phyloP scores from a whole-genome alignment of 352 stramenopile genomes.

The Globisporangium takayamanum region DNA sequence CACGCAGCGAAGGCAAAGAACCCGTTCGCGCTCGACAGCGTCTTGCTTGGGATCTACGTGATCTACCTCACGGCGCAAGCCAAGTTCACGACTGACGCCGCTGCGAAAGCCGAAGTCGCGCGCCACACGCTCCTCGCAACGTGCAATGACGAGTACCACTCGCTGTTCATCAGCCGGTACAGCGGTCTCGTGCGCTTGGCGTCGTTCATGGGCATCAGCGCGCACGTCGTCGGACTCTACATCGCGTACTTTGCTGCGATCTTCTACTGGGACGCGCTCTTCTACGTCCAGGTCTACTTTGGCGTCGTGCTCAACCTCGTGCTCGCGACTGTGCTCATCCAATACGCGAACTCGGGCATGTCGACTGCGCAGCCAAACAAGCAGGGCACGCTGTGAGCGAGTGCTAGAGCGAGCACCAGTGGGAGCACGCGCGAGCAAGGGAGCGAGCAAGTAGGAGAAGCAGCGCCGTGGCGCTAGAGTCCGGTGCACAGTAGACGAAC shows the following conservation, averaged over 20 bases:
- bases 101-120: constrained; percentile 47
- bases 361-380: constrained; percentile 35
- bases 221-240: constrained; percentile 68
- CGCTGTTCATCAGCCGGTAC: constrained; percentile 53
- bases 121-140: constrained; percentile 52
- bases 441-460: background rate
- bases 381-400: constrained; percentile 22
- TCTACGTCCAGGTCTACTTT: constrained; percentile 77
- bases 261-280: constrained; percentile 68
- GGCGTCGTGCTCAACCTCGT: constrained; percentile 59
- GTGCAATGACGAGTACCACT: constrained; percentile 58
- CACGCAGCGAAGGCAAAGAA: constrained; percentile 54
- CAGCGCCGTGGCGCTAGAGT: background rate
- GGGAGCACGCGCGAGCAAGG: background rate
- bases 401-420: background rate
- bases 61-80: constrained; percentile 65
- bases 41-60: constrained; percentile 73
- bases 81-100: constrained; percentile 59
- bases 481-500: background rate
- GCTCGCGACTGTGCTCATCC: constrained; percentile 36
- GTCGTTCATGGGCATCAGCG: constrained; percentile 79
- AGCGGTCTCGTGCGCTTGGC: constrained; percentile 52
- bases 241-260: constrained; percentile 61
- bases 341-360: constrained; percentile 70
- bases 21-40: constrained; percentile 52